phyloP scores from a whole-genome alignment of 2,329 filamentous ascomycete species.

The Claviceps paspali region DNA sequence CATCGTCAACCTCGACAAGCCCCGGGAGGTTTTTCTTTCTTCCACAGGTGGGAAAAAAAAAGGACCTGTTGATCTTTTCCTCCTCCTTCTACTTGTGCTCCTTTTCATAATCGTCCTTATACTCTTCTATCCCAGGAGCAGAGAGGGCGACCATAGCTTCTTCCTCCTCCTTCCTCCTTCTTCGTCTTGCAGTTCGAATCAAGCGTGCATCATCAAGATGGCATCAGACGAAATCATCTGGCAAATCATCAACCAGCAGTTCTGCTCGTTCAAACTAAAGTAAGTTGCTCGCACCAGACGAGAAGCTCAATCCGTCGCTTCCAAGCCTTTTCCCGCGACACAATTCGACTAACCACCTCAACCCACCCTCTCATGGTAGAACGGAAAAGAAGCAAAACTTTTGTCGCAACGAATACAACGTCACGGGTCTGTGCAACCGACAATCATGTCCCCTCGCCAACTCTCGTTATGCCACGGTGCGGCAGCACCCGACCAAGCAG shows the following conservation, averaged over 20 bases:
- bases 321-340: no score
- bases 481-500: conserved; percentile 65
- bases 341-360: conserved; percentile 18
- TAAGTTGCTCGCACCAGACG: conserved; percentile 30
- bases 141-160: no score
- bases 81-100: no score
- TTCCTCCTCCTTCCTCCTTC: no score
- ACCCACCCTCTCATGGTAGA: conserved; percentile 32
- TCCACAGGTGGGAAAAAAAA: no score
- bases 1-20: conserved; percentile 6
- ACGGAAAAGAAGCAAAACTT: conserved; percentile 81
- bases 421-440: conserved; percentile 67
- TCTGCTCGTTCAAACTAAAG: conserved; percentile 92
- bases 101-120: no score
- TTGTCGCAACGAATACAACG: conserved; percentile 89
- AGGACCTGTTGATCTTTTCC: no score
- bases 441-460: conserved; percentile 87
- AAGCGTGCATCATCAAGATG: conserved; percentile 32
- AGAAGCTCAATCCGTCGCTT: no score
- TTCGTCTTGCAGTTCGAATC: neutral
- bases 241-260: conserved; percentile 91
- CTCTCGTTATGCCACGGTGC: conserved; percentile 81
- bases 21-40: neutral
- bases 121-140: no score
- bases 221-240: conserved; percentile 94